Conservation (phyloP, 2,329 filamentous ascomycete genomes). For the Claviceps citrina region DNA sequence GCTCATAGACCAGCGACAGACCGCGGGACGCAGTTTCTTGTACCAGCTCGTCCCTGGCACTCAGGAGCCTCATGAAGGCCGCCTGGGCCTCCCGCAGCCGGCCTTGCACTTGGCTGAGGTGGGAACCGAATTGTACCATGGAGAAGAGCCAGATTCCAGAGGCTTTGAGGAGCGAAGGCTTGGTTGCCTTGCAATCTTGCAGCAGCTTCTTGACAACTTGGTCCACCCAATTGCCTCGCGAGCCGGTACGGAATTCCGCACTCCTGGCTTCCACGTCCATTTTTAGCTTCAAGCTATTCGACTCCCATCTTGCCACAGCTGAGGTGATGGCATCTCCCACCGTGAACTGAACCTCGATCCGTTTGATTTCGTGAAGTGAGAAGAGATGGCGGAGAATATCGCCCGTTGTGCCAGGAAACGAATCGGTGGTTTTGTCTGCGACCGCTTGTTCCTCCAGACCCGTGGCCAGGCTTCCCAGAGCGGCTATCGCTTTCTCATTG, state of each 20-base stretch:
- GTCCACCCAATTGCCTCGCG: slow-evolving; percentile 28
- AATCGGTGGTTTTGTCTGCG: not conserved
- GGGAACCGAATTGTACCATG: slow-evolving; percentile 77
- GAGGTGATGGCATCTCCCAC: slow-evolving; percentile 79
- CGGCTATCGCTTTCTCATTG: slow-evolving; percentile 66
- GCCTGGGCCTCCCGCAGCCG: slow-evolving; percentile 65
- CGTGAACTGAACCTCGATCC: slow-evolving; percentile 77
- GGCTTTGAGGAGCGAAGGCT: slow-evolving; percentile 78
- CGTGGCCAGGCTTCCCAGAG: slow-evolving; percentile 62
- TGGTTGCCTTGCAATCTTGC: slow-evolving; percentile 63
- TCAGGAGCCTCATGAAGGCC: slow-evolving; percentile 75
- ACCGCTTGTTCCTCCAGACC: slow-evolving; percentile 27
- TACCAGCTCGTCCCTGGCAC: slow-evolving; percentile 80
- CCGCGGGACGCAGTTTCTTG: slow-evolving; percentile 91
- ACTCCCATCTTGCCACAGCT: slow-evolving; percentile 66
- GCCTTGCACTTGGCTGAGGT: slow-evolving; percentile 56
- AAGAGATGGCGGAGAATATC: slow-evolving; percentile 55
- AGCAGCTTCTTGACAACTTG: slow-evolving; percentile 58
- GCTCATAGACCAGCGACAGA: slow-evolving; percentile 83
- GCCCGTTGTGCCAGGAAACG: slow-evolving; percentile 26
- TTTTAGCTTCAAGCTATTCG: slow-evolving; percentile 58
- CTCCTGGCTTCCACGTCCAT: slow-evolving; percentile 52
- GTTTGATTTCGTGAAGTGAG: slow-evolving; percentile 66
- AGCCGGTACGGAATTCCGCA: slow-evolving; percentile 21
- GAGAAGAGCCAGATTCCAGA: slow-evolving; percentile 92